Conservation (phyloP, 352 stramenopile genomes). For the Peronospora belbahrii region DNA sequence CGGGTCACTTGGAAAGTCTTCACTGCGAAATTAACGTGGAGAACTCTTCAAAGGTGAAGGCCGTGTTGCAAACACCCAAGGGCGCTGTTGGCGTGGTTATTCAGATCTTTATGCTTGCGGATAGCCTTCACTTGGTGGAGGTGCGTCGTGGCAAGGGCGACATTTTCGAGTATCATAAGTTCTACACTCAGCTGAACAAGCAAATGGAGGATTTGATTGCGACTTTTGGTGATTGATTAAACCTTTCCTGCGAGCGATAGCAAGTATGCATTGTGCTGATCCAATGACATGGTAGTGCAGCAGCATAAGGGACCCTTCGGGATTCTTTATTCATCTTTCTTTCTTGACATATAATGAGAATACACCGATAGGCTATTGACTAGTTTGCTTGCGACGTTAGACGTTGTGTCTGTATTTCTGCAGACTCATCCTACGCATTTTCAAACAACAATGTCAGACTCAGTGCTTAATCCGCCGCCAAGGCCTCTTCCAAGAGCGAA, state of each 20-base stretch:
- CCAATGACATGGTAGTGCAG: conserved; percentile 3
- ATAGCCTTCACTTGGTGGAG: conserved; percentile 81
- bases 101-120: conserved; percentile 85
- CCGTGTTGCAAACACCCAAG: conserved; percentile 78
- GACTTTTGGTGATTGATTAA: conserved; percentile 19
- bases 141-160: conserved; percentile 86
- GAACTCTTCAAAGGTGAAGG: conserved; percentile 77
- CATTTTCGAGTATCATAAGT: conserved; percentile 89
- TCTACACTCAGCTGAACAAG: conserved; percentile 85
- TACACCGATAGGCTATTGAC: conserved; percentile 22
- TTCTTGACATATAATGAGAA: conserved; percentile 18
- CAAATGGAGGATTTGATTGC: conserved; percentile 83
- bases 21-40: conserved; percentile 79
- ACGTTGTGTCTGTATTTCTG: background rate
- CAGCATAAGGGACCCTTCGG: background rate
- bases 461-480: conserved; percentile 5
- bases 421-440: background rate
- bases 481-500: conserved; percentile 45
- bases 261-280: conserved; percentile 19
- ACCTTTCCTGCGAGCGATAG: conserved; percentile 3
- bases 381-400: background rate
- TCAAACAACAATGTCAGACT: conserved; percentile 41
- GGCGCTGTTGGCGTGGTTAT: conserved; percentile 86
- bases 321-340: conserved; percentile 19
- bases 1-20: conserved; percentile 63